phyloP scores from a whole-genome alignment of 164 flowering plant genomes.

The Aristolochia californica region DNA sequence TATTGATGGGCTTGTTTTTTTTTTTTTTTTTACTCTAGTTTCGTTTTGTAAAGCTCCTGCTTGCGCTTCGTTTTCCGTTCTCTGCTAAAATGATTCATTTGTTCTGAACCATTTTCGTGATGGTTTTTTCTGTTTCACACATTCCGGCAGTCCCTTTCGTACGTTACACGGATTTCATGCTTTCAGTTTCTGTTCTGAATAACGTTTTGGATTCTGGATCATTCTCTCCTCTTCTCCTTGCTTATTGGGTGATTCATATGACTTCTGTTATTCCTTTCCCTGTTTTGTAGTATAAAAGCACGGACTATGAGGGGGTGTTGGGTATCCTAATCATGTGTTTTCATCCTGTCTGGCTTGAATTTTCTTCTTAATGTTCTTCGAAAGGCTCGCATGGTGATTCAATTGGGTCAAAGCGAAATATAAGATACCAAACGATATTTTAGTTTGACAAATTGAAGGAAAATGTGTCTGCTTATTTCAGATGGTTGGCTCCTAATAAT shows the following conservation, averaged over 20 bases:
- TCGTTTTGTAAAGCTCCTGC: background rate
- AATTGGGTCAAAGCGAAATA: too few relatives aligned
- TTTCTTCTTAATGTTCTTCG: background rate
- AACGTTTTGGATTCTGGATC: background rate
- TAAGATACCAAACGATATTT: background rate
- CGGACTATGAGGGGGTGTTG: background rate
- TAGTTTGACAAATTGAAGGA: background rate
- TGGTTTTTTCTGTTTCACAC: background rate
- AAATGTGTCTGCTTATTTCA: slow-evolving; percentile 9
- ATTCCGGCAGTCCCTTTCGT: too few relatives aligned
- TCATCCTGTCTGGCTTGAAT: background rate
- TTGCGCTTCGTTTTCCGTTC: background rate
- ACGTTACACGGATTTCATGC: background rate
- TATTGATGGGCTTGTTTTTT: background rate
- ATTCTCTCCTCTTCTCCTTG: too few relatives aligned
- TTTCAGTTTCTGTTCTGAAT: background rate
- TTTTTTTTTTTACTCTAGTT: background rate
- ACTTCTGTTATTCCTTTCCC: background rate
- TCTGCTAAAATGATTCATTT: background rate
- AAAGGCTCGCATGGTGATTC: too few relatives aligned
- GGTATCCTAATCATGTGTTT: background rate
- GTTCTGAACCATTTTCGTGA: background rate
- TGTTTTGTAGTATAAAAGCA: background rate
- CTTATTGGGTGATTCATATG: too few relatives aligned
- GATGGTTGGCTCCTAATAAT: slow-evolving; percentile 32